Percentiles rank a stretch among this genome's conserved stretches.
These are phyloP conservation scores for Phragmites australis DNA, from an alignment of 176 grass and related monocot species.

Conservation along the genomic window DNA sequence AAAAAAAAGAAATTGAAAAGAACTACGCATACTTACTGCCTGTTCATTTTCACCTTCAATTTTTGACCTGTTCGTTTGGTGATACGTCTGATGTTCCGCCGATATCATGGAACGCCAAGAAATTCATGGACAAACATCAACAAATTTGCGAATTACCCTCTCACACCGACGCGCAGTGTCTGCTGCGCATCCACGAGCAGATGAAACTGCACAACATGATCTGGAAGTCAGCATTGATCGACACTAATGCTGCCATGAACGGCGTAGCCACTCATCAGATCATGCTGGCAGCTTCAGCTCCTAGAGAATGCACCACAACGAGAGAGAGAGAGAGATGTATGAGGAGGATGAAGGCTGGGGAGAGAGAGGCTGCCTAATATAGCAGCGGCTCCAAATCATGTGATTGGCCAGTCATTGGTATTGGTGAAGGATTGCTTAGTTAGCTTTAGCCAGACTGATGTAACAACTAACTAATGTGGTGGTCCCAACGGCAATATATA, in stretches of 20 bases:
- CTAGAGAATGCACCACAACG: slow-evolving; percentile 49
- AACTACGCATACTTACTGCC: neutral
- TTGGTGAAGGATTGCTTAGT: slow-evolving; percentile 40
- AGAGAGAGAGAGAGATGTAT: neutral
- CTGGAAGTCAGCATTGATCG: slow-evolving; percentile 30
- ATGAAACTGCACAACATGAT: slow-evolving; percentile 85
- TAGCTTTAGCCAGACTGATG: slow-evolving; percentile 52
- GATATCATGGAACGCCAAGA: neutral
- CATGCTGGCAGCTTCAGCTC: slow-evolving; percentile 91
- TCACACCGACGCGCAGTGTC: neutral
- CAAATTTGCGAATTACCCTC: neutral
- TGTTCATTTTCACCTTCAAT: slow-evolving; percentile 5
- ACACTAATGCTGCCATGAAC: neutral
- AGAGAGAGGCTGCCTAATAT: slow-evolving; percentile 30
- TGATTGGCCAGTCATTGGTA: slow-evolving; percentile 23
- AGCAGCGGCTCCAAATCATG: slow-evolving; percentile 20
- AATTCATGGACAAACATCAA: neutral
- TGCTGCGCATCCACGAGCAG: slow-evolving; percentile 45
- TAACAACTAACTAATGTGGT: slow-evolving; percentile 55
- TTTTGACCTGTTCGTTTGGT: neutral
- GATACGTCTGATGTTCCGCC: neutral
- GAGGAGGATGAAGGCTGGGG: neutral
- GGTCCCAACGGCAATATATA: slow-evolving; percentile 45
- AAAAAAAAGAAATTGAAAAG: neutral
- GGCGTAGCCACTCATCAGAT: slow-evolving; percentile 54